Evolutionary conservation across 208 protist species (phyloP).

Genomic region (Acanthamoeba castellanii): DNA sequence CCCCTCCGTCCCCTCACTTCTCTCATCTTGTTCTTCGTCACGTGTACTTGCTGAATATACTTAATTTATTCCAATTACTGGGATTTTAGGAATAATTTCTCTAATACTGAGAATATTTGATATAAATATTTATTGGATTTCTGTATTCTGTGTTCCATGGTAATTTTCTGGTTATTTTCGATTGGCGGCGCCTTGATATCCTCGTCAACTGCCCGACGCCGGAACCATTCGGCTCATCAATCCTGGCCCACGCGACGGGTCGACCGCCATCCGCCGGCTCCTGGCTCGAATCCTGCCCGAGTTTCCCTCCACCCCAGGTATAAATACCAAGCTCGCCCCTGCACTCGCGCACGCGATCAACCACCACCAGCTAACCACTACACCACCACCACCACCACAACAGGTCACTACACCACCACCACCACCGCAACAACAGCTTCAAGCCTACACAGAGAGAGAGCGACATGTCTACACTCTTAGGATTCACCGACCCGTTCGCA

Average conservation of each 20-base stretch:
- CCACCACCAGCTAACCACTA: too few species aligned
- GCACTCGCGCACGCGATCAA: too few species aligned
- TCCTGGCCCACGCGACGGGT: not conserved
- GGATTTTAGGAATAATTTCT: too few species aligned
- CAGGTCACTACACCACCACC: too few species aligned
- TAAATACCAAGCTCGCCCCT: too few species aligned
- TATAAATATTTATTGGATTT: not conserved
- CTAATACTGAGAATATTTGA: too few species aligned
- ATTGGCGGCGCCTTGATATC: not conserved
- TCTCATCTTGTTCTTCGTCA: not conserved
- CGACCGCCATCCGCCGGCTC: not conserved
- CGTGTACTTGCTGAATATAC: conserved; percentile 4
- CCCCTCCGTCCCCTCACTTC: too few species aligned
- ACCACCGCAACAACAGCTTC: not conserved
- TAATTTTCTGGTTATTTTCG: not conserved
- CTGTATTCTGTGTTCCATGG: not conserved
- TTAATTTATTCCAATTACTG: not conserved
- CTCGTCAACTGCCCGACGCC: too few species aligned
- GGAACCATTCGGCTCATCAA: too few species aligned
- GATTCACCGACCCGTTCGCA: not conserved
- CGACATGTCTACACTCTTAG: not conserved
- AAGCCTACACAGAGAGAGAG: not conserved
- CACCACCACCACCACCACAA: too few species aligned
- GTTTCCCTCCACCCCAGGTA: too few species aligned
- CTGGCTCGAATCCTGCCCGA: not conserved